Evolutionary conservation across 1,284 basidiomycete species (phyloP).

Genomic region (Pisolithus thermaeus): DNA sequence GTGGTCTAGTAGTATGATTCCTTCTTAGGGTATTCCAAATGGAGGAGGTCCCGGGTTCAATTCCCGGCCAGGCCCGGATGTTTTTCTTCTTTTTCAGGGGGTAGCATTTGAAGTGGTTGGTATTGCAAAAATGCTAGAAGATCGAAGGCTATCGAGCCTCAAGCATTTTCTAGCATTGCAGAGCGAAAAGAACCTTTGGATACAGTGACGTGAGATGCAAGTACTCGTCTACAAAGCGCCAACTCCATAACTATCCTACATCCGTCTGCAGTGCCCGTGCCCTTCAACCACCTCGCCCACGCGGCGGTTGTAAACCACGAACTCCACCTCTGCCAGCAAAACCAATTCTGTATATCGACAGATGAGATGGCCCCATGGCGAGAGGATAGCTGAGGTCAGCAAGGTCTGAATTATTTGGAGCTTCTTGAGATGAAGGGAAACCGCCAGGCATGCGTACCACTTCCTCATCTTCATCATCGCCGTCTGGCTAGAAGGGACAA

Average conservation of each 20-base stretch:
- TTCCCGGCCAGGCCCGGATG: constrained; percentile 37
- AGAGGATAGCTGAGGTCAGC: constrained; percentile 2
- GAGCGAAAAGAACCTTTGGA: too few relatives aligned
- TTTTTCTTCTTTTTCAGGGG: background rate
- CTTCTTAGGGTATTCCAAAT: constrained; percentile 40
- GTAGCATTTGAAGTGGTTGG: background rate
- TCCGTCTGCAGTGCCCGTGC: background rate
- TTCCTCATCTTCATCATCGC: constrained; percentile 14
- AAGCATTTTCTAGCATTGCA: too few relatives aligned
- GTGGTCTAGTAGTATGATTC: constrained; percentile 57
- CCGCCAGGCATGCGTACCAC: constrained; percentile 20
- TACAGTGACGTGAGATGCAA: too few relatives aligned
- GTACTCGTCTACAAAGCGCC: too few relatives aligned
- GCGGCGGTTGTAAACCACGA: constrained; percentile 8
- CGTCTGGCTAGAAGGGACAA: constrained; percentile 5
- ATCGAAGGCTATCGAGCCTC: too few relatives aligned
- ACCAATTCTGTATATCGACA: constrained; percentile 24
- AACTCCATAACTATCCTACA: background rate
- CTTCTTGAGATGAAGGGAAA: constrained; percentile 16
- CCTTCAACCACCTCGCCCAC: constrained; percentile 13
- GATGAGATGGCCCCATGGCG: constrained; percentile 5
- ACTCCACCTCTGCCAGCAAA: constrained; percentile 26
- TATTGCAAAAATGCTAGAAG: too few relatives aligned
- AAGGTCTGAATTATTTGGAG: constrained; percentile 5
- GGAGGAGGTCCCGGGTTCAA: constrained; percentile 46